Conservation (phyloP, 441 rosid genomes). For the Syzygium syzygioides region DNA sequence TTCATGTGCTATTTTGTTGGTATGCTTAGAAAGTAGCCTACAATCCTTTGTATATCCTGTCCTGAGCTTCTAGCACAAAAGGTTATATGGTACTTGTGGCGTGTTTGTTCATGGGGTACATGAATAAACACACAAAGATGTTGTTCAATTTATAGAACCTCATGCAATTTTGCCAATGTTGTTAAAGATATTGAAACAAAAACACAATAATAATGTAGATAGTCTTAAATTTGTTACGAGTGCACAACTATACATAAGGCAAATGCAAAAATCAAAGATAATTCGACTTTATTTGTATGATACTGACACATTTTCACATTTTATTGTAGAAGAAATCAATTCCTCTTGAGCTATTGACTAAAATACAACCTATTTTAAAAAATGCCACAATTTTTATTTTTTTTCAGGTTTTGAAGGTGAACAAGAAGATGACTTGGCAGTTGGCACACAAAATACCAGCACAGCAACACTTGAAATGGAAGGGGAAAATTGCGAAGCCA, state of each 20-base stretch:
- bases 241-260: fast-evolving
- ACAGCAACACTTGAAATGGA: neutral
- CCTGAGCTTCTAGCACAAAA: neutral
- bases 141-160: neutral
- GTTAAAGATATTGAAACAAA: neutral
- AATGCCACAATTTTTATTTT: neutral
- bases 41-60: neutral
- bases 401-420: neutral
- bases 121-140: neutral
- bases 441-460: neutral
- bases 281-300: neutral
- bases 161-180: neutral
- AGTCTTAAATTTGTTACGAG: fast-evolving
- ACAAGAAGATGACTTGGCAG: neutral
- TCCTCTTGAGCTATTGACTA: neutral
- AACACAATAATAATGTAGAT: neutral
- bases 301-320: neutral
- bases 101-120: neutral
- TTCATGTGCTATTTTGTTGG: neutral
- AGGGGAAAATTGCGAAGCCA: neutral
- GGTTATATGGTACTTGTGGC: neutral
- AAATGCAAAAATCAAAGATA: fast-evolving
- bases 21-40: neutral
- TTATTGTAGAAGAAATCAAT: too few relatives aligned
- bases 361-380: neutral